Evolutionary conservation across 495 filamentous ascomycete species (phyloP), one percentile per base, ranked within the genome.

Genomic region (Tetracladium setigerum): DNA sequence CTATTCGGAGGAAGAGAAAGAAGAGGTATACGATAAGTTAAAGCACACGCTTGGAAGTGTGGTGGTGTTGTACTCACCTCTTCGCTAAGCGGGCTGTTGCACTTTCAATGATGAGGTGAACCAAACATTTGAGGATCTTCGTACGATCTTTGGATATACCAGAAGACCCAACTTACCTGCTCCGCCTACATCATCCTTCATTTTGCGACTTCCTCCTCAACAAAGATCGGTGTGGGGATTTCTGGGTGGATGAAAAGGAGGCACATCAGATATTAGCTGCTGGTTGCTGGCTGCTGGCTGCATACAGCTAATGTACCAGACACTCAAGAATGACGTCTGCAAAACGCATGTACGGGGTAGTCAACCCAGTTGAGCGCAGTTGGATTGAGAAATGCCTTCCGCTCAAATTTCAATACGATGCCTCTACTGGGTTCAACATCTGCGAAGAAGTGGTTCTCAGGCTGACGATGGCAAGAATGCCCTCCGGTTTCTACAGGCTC

Each of bases 151-250:
- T 16, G 32, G 10, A 47, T 10, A 30, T 43, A 19, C 24, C 66
- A 36, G 39, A 60, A 3, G 46, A 66, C 30, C 1, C 32, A 16
- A 38, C 43, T 16, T 14, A 17, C 10, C 62, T 62, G 2, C 39
- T 77, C 18, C 60, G 63, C n/a, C 54, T 70, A 1, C 66, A 67
- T 37, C 71, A 79, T 48, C 64, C 60, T 13, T 75, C 72, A n/a
- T 73, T 79, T 50, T 70, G 68, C 38, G 73, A 77, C 52, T 77
- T 69, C 52, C 65, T 79, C 12, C 40, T 76, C 33, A 61, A 70
- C 52, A 37, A 50, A 34, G 42, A 58, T 12, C 56, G 55, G 40
- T 60, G 63, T 41, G 30, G 35, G 5, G 57, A 64, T 50, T 70
- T 71, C 54, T 65, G 59, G 56, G 54, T 73, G 15, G 56, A 73